These are phyloP conservation scores for Colletotrichum simmondsii DNA, from an alignment of 2,329 filamentous ascomycete species.

Conservation along the genomic window DNA sequence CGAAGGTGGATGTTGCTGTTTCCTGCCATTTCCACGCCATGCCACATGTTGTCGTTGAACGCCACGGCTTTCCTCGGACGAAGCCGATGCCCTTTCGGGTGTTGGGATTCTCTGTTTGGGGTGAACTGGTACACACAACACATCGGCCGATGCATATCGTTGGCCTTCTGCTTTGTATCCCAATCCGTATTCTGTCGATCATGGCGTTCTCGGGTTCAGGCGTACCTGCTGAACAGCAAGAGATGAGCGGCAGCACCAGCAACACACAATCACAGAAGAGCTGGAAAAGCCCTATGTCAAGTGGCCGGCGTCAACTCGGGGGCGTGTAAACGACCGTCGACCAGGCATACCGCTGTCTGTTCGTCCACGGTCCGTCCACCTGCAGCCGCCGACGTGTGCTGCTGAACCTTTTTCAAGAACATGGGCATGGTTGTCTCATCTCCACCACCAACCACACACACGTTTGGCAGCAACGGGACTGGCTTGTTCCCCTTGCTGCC, in stretches of 20 bases:
- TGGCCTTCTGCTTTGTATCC: background rate
- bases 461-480: slow-evolving; percentile 12
- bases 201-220: slow-evolving; percentile 23
- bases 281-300: slow-evolving; percentile 13
- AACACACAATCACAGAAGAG: background rate
- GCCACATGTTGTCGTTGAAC: slow-evolving; percentile 11
- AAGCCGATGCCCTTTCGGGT: slow-evolving; percentile 13
- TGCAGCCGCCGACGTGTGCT: slow-evolving; percentile 25
- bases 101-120: background rate
- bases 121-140: background rate
- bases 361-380: slow-evolving; percentile 16
- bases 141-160: slow-evolving; percentile 1
- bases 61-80: slow-evolving; percentile 23
- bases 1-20: slow-evolving; percentile 16
- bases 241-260: slow-evolving; percentile 7
- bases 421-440: slow-evolving; percentile 30
- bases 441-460: slow-evolving; percentile 26
- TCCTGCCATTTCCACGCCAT: slow-evolving; percentile 16
- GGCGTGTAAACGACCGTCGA: slow-evolving; percentile 9
- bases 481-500: background rate
- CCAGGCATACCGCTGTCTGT: slow-evolving; percentile 6
- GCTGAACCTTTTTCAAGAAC: slow-evolving; percentile 21
- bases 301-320: slow-evolving; percentile 14
- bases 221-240: slow-evolving; percentile 3
- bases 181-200: slow-evolving; percentile 18